phyloP scores from a whole-genome alignment of 2,329 filamentous ascomycete genomes.

The Hypoxylon sp. region DNA sequence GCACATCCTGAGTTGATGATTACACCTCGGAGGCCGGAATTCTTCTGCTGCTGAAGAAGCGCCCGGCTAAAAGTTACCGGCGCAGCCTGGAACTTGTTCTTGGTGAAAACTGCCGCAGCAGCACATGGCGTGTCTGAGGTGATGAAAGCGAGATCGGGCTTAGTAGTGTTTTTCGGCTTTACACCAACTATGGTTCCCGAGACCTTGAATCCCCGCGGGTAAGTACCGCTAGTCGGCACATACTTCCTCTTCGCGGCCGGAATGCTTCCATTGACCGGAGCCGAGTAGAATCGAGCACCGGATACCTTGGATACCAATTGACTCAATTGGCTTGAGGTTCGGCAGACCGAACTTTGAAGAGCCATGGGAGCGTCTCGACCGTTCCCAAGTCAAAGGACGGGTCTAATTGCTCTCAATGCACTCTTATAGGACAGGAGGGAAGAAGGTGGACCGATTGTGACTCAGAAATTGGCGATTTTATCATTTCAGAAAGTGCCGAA shows the following conservation, averaged over 20 bases:
- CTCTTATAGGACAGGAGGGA: conserved; percentile 22
- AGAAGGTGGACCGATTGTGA: conserved; percentile 27
- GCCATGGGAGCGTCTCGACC: conserved; percentile 40
- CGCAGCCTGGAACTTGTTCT: conserved; percentile 97
- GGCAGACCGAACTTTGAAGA: conserved; percentile 32
- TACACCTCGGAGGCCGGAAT: conserved; percentile 81
- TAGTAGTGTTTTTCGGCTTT: conserved; percentile 91
- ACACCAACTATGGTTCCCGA: conserved; percentile 93
- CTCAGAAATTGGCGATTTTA: conserved; percentile 27
- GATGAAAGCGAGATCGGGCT: conserved; percentile 91
- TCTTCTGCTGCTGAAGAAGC: conserved; percentile 76
- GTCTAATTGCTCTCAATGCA: conserved; percentile 36
- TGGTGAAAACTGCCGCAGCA: conserved; percentile 94
- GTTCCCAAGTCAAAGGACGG: conserved; percentile 29
- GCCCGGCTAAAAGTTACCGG: conserved; percentile 89
- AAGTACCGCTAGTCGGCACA: conserved; percentile 85
- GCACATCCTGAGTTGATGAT: conserved; percentile 97
- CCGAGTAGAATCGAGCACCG: conserved; percentile 65
- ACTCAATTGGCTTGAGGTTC: conserved; percentile 35
- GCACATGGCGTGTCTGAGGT: conserved; percentile 88
- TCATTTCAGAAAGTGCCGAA: conserved; percentile 34
- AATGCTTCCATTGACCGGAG: conserved; percentile 70
- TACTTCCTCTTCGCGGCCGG: conserved; percentile 91
- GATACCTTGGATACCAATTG: conserved; percentile 33
- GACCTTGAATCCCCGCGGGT: conserved; percentile 90